phyloP scores from a whole-genome alignment of 2,329 filamentous ascomycete genomes.

The Sarocladium oryzae region DNA sequence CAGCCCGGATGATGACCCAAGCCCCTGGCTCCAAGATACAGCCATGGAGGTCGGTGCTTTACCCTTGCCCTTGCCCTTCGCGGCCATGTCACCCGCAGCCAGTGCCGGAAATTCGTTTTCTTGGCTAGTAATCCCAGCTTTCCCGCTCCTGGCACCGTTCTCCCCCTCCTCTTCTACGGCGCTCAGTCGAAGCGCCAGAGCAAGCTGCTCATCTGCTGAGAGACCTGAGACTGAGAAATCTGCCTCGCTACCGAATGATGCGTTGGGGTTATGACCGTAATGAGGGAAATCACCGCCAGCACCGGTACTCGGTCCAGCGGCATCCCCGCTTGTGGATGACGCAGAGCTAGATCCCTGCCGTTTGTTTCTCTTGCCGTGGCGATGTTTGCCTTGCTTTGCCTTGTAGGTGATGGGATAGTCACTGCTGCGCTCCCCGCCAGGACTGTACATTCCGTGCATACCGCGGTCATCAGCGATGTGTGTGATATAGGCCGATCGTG shows the following conservation, averaged over 20 bases:
- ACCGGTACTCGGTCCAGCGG: not conserved
- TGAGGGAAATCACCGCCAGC: not conserved
- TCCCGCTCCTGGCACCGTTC: not conserved
- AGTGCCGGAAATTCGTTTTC: conserved; percentile 2
- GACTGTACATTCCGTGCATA: not conserved
- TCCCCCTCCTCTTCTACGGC: conserved; percentile 2
- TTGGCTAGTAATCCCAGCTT: conserved; percentile 11
- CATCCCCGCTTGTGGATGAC: conserved; percentile 17
- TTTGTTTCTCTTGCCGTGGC: conserved; percentile 30
- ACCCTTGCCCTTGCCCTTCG: conserved; percentile 19
- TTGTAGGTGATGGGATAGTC: conserved; percentile 39
- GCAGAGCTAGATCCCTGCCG: conserved; percentile 22
- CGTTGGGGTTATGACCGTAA: not conserved
- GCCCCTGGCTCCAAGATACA: not conserved
- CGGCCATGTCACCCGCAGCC: not conserved
- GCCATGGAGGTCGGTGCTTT: conserved; percentile 10
- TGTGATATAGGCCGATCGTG: not conserved
- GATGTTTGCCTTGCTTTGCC: conserved; percentile 22
- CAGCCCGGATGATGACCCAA: not conserved
- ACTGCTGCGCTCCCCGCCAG: not conserved
- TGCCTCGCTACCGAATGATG: not conserved
- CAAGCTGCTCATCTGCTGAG: conserved; percentile 5
- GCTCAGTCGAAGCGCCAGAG: not conserved
- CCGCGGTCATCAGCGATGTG: not conserved
- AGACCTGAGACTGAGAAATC: conserved; percentile 7